A percentile compares a stretch with the other conserved stretches of the same genome.
Conservation (phyloP, 2,329 filamentous ascomycete genomes). For the Cordyceps cicadae region DNA sequence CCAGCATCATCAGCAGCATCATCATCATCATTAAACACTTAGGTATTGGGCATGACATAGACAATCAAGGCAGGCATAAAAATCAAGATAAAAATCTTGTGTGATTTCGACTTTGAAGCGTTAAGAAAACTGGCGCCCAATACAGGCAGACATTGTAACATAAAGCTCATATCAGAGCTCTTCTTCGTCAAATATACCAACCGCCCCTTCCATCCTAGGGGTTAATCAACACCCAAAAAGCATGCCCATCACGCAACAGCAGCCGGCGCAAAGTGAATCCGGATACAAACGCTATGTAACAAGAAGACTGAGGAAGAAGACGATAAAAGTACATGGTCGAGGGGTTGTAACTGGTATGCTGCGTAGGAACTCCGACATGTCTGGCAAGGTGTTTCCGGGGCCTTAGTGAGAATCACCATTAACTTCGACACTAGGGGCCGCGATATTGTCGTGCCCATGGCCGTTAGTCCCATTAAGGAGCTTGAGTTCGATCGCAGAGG, state of each 20-base stretch:
- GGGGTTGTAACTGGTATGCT: not conserved
- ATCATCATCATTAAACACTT: not conserved
- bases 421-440: conserved; percentile 18
- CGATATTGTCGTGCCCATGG: conserved; percentile 14
- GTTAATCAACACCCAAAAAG: not conserved
- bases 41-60: not conserved
- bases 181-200: conserved; percentile 8
- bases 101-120: not conserved
- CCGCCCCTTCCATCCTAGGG: not conserved
- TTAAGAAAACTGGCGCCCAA: conserved; percentile 1
- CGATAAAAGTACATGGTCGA: not conserved
- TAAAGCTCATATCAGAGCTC: not conserved
- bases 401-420: conserved; percentile 21
- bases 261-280: not conserved
- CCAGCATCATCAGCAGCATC: no score
- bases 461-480: conserved; percentile 12
- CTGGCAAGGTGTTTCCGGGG: not conserved
- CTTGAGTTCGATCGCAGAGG: conserved; percentile 35
- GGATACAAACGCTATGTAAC: conserved; percentile 3
- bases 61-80: not conserved
- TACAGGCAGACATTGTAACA: not conserved
- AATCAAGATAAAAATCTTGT: not conserved
- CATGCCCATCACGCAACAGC: conserved; percentile 13
- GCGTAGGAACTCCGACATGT: not conserved
- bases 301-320: not conserved